Percentiles rank a stretch among this genome's conserved stretches.
Evolutionary conservation across 768 basidiomycete species (phyloP).

Genomic region (Psilocybe tampanensis): DNA sequence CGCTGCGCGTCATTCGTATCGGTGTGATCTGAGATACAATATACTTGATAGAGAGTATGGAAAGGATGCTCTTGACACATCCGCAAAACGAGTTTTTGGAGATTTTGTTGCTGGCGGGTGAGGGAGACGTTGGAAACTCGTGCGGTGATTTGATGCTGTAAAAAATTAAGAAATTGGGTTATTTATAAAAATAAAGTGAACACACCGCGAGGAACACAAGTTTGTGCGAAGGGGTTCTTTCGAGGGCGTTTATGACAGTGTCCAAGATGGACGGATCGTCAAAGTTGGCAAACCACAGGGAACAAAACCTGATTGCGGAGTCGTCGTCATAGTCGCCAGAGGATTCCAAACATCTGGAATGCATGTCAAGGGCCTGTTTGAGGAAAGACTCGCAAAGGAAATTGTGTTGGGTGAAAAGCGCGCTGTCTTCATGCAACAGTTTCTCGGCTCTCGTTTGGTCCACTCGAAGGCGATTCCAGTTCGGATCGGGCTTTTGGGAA

Average conservation of each 20-base stretch:
- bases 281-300: slow-evolving; percentile 92
- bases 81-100: slow-evolving; percentile 66
- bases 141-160: slow-evolving; percentile 87
- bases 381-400: slow-evolving; percentile 63
- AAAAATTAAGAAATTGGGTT: neutral
- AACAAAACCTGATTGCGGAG: slow-evolving; percentile 78
- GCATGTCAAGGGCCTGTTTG: slow-evolving; percentile 80
- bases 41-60: slow-evolving; percentile 90
- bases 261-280: slow-evolving; percentile 54
- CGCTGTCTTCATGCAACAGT: slow-evolving; percentile 47
- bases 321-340: slow-evolving; percentile 80
- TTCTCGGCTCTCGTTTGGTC: slow-evolving; percentile 33
- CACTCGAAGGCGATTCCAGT: slow-evolving; percentile 17
- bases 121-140: slow-evolving; percentile 58
- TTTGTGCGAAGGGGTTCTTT: slow-evolving; percentile 79
- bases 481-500: too few relatives aligned
- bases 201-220: slow-evolving; percentile 81
- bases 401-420: slow-evolving; percentile 57
- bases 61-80: slow-evolving; percentile 93
- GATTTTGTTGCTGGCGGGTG: slow-evolving; percentile 51
- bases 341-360: slow-evolving; percentile 69
- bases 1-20: slow-evolving; percentile 23
- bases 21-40: slow-evolving; percentile 55
- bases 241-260: slow-evolving; percentile 46
- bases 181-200: neutral